A percentile compares a stretch with the other conserved stretches of the same genome.
phyloP scores from a whole-genome alignment of 371 early-diverging fungal genomes.

The Mortierella sp. region DNA sequence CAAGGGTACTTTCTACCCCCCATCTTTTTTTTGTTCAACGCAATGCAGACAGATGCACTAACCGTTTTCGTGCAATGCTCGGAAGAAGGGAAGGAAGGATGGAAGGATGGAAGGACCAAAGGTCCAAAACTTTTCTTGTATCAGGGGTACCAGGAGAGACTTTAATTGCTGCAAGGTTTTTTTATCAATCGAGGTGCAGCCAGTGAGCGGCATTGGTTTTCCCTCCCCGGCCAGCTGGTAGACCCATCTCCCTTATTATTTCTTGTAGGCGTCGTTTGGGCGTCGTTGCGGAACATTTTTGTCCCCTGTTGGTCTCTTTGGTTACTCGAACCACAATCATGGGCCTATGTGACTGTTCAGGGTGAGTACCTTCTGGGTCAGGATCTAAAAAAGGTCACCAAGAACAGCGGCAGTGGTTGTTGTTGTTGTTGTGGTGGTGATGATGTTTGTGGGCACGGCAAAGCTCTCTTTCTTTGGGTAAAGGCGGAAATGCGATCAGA shows the following conservation, averaged over 20 bases:
- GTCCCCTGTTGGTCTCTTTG: neutral
- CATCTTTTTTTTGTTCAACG: neutral
- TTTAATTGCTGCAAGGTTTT: too few species aligned
- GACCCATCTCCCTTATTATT: neutral
- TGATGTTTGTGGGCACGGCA: neutral
- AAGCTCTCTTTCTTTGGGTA: neutral
- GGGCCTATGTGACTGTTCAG: neutral
- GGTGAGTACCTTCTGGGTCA: neutral
- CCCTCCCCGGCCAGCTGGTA: too few species aligned
- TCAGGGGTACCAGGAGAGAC: neutral
- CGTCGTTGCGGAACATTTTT: slow-evolving; percentile 5
- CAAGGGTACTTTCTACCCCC: neutral
- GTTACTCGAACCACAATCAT: neutral
- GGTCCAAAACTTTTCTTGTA: neutral
- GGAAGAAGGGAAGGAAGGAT: neutral
- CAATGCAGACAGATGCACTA: neutral
- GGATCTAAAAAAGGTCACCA: neutral
- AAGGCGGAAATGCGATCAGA: neutral
- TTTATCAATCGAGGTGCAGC: too few species aligned
- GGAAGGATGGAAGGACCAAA: neutral
- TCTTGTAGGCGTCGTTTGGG: neutral
- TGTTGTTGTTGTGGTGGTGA: neutral
- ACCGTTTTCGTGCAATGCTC: too few species aligned
- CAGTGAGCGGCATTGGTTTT: neutral
- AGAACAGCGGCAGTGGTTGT: neutral